These are phyloP conservation scores for Aurinia saxatilis DNA, from an alignment of 345 rosid genomes.

Conservation along the genomic window DNA sequence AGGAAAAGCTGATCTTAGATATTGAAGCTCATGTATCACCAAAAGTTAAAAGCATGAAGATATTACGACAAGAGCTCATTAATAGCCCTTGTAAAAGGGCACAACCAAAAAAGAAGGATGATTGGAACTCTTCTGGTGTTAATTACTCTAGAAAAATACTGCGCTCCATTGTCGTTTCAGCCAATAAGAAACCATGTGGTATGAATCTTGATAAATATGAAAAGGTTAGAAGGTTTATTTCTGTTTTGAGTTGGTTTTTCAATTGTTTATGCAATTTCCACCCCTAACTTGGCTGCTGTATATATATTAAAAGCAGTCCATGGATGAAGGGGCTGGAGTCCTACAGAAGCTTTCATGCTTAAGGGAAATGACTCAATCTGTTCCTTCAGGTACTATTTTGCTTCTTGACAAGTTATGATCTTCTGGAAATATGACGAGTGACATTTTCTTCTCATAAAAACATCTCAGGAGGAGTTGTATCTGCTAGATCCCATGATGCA, in stretches of 20 bases:
- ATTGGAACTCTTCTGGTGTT: not conserved
- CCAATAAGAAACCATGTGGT: slow-evolving; percentile 17
- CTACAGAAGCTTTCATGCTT: slow-evolving; percentile 1
- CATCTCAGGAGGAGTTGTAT: slow-evolving; percentile 17
- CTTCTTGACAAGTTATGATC: not conserved
- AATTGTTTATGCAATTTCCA: not conserved
- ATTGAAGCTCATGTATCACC: slow-evolving; percentile 12
- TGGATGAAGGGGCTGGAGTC: not conserved
- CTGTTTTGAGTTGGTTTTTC: not conserved
- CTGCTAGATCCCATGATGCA: slow-evolving; percentile 13
- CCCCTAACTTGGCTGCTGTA: not conserved
- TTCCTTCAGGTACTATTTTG: slow-evolving; percentile 20
- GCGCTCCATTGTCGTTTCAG: slow-evolving; percentile 17
- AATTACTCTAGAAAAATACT: slow-evolving; percentile 14
- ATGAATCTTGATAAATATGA: slow-evolving; percentile 11
- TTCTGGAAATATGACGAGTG: not conserved
- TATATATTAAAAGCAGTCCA: slow-evolving; percentile 1
- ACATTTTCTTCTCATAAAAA: not conserved
- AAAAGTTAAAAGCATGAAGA: not conserved
- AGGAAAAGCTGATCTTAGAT: slow-evolving; percentile 15
- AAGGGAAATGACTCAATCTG: slow-evolving; percentile 14
- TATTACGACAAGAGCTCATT: slow-evolving; percentile 10
- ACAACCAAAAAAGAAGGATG: not conserved
- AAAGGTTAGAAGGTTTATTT: slow-evolving; percentile 27
- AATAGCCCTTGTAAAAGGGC: slow-evolving; percentile 12